These are phyloP conservation scores for Anthostomella pinea DNA, from an alignment of 2,329 filamentous ascomycete species.

Conservation along the genomic window DNA sequence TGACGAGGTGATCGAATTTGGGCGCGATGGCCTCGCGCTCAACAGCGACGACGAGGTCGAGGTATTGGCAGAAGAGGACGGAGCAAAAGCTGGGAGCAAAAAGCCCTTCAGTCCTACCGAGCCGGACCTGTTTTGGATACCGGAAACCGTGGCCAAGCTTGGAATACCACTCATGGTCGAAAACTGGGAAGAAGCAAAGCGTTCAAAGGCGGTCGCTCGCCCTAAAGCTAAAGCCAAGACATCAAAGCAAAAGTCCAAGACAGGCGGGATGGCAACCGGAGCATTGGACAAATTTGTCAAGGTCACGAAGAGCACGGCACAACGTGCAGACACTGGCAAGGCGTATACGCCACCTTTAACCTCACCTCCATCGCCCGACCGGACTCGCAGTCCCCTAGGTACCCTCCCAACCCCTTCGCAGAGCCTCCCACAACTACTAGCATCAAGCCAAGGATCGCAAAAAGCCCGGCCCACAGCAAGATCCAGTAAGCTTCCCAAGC, in stretches of 20 bases:
- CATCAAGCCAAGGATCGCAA: slow-evolving; percentile 10
- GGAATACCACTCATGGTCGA: slow-evolving; percentile 64
- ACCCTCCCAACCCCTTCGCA: slow-evolving; percentile 12
- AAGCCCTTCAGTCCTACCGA: slow-evolving; percentile 63
- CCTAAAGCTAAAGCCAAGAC: slow-evolving; percentile 17
- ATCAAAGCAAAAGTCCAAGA: slow-evolving; percentile 22
- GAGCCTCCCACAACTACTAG: slow-evolving; percentile 5
- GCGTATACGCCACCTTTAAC: slow-evolving; percentile 1
- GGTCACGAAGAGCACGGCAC: slow-evolving; percentile 34
- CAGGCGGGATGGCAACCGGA: slow-evolving; percentile 24
- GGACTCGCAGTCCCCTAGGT: slow-evolving; percentile 4
- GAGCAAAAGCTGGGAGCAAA: slow-evolving; percentile 24
- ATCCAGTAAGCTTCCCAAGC: slow-evolving; percentile 31
- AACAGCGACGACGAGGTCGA: slow-evolving; percentile 65
- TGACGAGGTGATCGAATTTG: slow-evolving; percentile 53
- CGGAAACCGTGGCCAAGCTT: slow-evolving; percentile 60
- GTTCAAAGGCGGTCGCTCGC: slow-evolving; percentile 27
- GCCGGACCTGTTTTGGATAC: slow-evolving; percentile 66
- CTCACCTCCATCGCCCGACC: slow-evolving; percentile 3
- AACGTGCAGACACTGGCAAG: slow-evolving; percentile 6
- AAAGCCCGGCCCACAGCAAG: slow-evolving; percentile 16
- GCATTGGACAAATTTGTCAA: slow-evolving; percentile 42
- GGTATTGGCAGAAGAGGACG: slow-evolving; percentile 30
- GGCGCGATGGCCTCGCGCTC: slow-evolving; percentile 55
- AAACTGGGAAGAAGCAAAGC: slow-evolving; percentile 55